phyloP scores from a whole-genome alignment of 2,329 filamentous ascomycete species.

The Talaromyces sp. region DNA sequence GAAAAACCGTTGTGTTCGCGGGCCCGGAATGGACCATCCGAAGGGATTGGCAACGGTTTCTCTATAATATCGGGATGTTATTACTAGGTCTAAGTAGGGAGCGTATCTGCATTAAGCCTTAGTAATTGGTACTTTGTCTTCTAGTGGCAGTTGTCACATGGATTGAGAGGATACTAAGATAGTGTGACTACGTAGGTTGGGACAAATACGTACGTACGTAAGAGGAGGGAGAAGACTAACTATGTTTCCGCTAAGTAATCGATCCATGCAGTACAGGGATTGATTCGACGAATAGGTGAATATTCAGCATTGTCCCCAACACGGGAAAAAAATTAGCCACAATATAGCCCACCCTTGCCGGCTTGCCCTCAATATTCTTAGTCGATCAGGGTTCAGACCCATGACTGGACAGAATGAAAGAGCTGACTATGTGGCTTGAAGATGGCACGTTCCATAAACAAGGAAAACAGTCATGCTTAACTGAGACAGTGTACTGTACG shows the following conservation, averaged over 20 bases:
- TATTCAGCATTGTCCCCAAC: not conserved
- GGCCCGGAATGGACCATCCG: not conserved
- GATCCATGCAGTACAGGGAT: too few species aligned
- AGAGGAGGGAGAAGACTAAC: too few species aligned
- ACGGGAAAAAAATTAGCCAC: not conserved
- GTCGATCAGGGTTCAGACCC: not conserved
- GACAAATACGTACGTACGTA: too few species aligned
- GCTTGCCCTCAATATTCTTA: not conserved
- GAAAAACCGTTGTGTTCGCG: not conserved
- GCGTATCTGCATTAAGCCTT: too few species aligned
- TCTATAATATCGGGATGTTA: not conserved
- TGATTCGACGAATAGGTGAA: not conserved
- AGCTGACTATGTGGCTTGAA: not conserved
- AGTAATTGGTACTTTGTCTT: too few species aligned
- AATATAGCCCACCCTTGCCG: too few species aligned
- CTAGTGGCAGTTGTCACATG: not conserved
- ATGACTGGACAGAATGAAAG: not conserved
- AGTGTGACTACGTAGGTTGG: too few species aligned
- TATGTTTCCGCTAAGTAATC: too few species aligned
- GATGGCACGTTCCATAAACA: not conserved
- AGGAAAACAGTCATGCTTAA: not conserved
- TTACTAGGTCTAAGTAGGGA: too few species aligned
- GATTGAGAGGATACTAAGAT: too few species aligned
- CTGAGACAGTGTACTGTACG: not conserved
- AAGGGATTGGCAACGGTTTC: not conserved